Evolutionary conservation across 306 rosid species (phyloP), one percentile per base, ranked within the genome.

Genomic region (Leucaena leucocephala): DNA sequence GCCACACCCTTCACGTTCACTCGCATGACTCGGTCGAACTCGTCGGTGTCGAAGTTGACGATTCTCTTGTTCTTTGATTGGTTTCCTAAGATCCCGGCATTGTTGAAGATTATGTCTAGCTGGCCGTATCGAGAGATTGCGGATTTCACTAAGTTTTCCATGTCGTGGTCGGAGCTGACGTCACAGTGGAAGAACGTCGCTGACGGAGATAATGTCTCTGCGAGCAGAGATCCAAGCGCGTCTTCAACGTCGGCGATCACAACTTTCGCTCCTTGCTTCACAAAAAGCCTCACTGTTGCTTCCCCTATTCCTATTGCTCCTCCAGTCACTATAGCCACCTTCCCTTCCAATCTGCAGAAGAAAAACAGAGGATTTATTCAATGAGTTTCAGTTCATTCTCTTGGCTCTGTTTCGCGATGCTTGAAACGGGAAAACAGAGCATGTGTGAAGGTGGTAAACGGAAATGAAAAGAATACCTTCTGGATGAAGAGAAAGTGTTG

Each of bases 291-390:
- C 1, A 83, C 94, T 0, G 92, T 87, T 22, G 97, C 97, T 80
- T 94, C 98, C 12, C 97, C 98, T 2, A 92, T 92, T 4, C 98
- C 97, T 82, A 86, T 87, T 0, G 97, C 97, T 0, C 97, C 97
- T 3, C 98, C 98, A 0, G 98, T 94, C 4, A 94, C 87, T 27
- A 94, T 88, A 0, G 97, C 97, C 15, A 94, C 78, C 72, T 94
- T 94, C 3, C 97, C 98, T 76, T 94, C 98, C 87, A 94, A 82
- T 78, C 98, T 94, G 61, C 49, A 34, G 22, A 15, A 65, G 36
- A 19, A 61, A 59, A 3, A 35, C 3, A 35, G 39, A 15, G 2
- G 27, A 40, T 65, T 35, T 59, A 27, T 35, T 35, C 7, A 0
- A 5, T 38, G 27, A 38, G 40, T 61, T 19, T 55, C 62, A 8